These are phyloP conservation scores for Suillus ampliporus DNA, from an alignment of 768 basidiomycete genomes.

Conservation along the genomic window DNA sequence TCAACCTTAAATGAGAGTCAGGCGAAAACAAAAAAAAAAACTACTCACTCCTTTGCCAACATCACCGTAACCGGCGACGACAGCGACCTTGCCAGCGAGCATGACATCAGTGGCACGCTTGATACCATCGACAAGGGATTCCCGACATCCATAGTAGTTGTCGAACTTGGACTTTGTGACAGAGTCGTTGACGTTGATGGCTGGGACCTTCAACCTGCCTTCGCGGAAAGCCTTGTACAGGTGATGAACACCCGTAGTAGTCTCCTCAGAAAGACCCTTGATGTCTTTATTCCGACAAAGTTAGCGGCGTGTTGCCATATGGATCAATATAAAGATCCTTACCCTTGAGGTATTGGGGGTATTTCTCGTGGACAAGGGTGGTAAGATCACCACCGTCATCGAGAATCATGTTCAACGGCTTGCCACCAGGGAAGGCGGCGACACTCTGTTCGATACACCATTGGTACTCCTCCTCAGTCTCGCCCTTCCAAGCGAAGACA, in stretches of 20 bases:
- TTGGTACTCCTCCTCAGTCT: constrained; percentile 97
- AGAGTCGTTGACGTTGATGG: constrained; percentile 99
- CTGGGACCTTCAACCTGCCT: constrained; percentile 94
- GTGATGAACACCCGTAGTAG: constrained; percentile 99
- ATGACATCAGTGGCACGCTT: constrained; percentile 99
- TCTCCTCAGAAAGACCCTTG: constrained; percentile 97
- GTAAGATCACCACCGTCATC: constrained; percentile 99
- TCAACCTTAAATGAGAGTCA: constrained; percentile 9
- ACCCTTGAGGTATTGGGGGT: constrained; percentile 87
- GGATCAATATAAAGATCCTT: constrained; percentile 17
- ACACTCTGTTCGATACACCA: constrained; percentile 99
- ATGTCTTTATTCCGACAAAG: constrained; percentile 56
- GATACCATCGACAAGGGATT: constrained; percentile 99
- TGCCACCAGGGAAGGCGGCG: constrained; percentile 81
- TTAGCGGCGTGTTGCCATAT: constrained; percentile 16
- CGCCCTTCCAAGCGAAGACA: constrained; percentile 99
- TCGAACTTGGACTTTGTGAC: constrained; percentile 99
- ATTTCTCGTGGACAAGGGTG: constrained; percentile 93
- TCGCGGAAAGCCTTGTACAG: constrained; percentile 98
- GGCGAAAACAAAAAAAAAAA: not conserved
- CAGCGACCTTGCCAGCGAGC: constrained; percentile 99
- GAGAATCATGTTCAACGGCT: constrained; percentile 96
- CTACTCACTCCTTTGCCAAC: constrained; percentile 96
- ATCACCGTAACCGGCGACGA: constrained; percentile 98
- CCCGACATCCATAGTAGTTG: constrained; percentile 98